Conservation (phyloP, 805 yeast genomes). For the Pichia pseudocactophila region DNA sequence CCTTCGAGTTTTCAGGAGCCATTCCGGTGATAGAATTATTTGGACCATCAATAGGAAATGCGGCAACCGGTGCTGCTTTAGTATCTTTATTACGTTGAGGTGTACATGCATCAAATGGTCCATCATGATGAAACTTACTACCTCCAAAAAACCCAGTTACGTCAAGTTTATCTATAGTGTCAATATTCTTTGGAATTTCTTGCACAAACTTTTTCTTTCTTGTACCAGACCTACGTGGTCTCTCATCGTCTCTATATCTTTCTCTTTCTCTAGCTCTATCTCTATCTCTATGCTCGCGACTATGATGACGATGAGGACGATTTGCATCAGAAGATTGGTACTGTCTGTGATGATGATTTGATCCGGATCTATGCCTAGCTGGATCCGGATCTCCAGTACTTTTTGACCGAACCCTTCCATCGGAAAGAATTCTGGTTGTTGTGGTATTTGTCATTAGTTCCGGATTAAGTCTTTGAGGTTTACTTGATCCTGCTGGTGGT, state of each 20-base stretch:
- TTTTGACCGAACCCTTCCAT: conserved; percentile 26
- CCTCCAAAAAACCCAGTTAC: conserved; percentile 92
- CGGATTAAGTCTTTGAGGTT: conserved; percentile 4
- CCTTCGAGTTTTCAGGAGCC: conserved; percentile 44
- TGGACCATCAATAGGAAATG: conserved; percentile 94
- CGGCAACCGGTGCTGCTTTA: conserved; percentile 81
- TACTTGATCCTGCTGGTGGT: conserved; percentile 6
- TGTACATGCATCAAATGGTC: conserved; percentile 97
- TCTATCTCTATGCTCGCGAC: conserved; percentile 13
- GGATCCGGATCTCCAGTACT: conserved; percentile 21
- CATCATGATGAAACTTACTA: conserved; percentile 95
- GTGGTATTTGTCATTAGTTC: conserved; percentile 18
- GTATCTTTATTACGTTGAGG: conserved; percentile 82
- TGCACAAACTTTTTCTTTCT: conserved; percentile 33
- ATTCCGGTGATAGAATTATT: conserved; percentile 74
- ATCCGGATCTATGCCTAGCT: conserved; percentile 2
- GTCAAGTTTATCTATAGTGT: conserved; percentile 89
- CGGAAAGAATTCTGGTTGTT: conserved; percentile 22
- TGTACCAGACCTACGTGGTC: conserved; percentile 21
- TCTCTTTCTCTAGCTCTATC: conserved; percentile 15
- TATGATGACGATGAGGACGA: conserved; percentile 10
- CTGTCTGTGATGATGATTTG: not conserved
- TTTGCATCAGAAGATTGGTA: conserved; percentile 1
- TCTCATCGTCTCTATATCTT: conserved; percentile 15
- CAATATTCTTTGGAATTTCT: conserved; percentile 64